Evolutionary conservation across 495 filamentous ascomycete genomes (phyloP), one percentile per base, ranked within the genome.

Genomic region (Penicillium maclennaniae): DNA sequence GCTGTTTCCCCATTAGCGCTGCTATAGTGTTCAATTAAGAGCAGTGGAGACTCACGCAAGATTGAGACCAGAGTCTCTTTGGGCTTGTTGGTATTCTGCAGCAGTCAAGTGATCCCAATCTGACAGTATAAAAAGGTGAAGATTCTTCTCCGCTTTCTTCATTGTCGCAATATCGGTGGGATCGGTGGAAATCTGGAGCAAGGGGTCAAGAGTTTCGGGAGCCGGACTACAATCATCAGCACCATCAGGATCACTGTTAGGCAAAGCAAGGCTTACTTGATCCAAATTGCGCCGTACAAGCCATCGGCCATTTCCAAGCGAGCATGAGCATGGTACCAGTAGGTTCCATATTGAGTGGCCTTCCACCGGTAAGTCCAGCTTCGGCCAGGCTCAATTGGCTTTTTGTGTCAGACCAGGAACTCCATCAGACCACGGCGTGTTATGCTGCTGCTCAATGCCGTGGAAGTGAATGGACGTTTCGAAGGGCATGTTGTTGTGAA

Each of bases 81-180:
- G 60, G 3, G 73, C 60, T 6, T 71, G 61, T 47, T 66, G 65
- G 28, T 70, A 71, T 25, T 81, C 68, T 9, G 60, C 47, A 1
- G 79, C 79, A 0, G 76, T 79, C 34, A 75, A 66, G 47, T 79
- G 72, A 26, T 69, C 72, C 75, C 77, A 81, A 52, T 85, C 80
- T 6, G 78, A 76, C 6, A 83, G 45, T 40, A 83, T 49, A 9
- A 83, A 51, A 3, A 76, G 75, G n/a, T 69, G 57, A 9, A 75
- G 68, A 17, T 74, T 66, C 3, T 62, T 50, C 47, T 75, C 79
- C 17, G 81, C 81, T 7, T 67, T 51, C 9, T 66, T 52, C 57
- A 85, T 78, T 0, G 75, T 73, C 0, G 54, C 45, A 14, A 83
- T 56, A n/a, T 73, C 69, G 3, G 56, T 49, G 6, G 54, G 16